A percentile compares a stretch with the other conserved stretches of the same genome.
Evolutionary conservation across 2,329 filamentous ascomycete species (phyloP).

Genomic region (Ceratocystis huliohia): DNA sequence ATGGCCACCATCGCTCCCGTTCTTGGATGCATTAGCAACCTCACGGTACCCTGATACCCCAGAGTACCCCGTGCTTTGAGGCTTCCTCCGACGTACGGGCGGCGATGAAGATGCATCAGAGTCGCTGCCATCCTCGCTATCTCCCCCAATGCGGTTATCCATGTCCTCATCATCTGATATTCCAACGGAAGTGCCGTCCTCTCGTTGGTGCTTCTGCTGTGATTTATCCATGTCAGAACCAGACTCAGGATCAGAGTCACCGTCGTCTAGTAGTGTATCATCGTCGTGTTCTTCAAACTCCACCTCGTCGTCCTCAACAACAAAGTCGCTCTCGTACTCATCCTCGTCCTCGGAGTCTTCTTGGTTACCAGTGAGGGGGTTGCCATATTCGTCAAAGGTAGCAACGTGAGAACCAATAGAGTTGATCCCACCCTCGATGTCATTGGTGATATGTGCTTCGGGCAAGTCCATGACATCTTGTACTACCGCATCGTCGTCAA

Average conservation of each 20-base stretch:
- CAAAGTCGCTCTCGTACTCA: conserved; percentile 17
- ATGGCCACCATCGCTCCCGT: neutral
- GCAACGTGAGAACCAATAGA: neutral
- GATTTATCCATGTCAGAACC: neutral
- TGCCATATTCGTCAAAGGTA: neutral
- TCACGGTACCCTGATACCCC: conserved; percentile 3
- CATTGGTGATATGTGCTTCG: neutral
- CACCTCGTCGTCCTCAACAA: conserved; percentile 16
- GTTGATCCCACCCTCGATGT: neutral
- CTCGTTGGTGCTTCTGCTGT: neutral
- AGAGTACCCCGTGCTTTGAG: neutral
- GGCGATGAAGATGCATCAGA: neutral
- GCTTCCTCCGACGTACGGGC: neutral
- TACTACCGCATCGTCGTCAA: neutral
- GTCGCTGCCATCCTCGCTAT: neutral
- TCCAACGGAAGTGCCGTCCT: neutral
- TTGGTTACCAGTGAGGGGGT: neutral
- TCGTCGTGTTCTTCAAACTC: conserved; percentile 10
- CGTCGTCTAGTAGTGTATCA: conserved; percentile 12
- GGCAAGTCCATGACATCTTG: neutral
- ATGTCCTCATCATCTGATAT: conserved; percentile 7
- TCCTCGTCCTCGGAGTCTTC: conserved; percentile 7
- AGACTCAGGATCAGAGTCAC: neutral
- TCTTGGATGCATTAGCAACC: neutral
- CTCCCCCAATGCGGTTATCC: neutral